Evolutionary conservation across 257 asterid genomes (phyloP).

Genomic region (Cordia subcordata): DNA sequence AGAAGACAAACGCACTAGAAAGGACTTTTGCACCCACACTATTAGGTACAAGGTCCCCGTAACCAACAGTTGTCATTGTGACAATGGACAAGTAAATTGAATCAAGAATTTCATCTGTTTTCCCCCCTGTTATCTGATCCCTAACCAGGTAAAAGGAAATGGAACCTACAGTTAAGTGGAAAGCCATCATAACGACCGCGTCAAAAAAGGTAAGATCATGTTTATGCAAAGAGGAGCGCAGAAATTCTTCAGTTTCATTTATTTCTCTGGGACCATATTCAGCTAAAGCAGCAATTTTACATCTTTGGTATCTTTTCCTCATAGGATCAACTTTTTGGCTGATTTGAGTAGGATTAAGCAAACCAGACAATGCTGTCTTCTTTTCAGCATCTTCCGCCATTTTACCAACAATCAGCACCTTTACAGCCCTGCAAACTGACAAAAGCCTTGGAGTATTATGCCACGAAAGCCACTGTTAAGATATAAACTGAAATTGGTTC

Average conservation of each 20-base stretch:
- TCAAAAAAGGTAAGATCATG: too few relatives aligned
- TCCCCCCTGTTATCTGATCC: conserved; percentile 56
- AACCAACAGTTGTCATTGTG: conserved; percentile 98
- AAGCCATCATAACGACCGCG: conserved; percentile 33
- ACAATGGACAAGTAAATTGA: conserved; percentile 87
- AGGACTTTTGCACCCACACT: conserved; percentile 60
- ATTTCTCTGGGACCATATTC: conserved; percentile 36
- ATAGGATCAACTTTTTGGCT: conserved; percentile 22
- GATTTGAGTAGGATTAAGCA: conserved; percentile 1
- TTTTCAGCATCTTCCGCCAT: conserved; percentile 14
- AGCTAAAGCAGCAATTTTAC: conserved; percentile 76
- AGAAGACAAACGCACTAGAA: conserved; percentile 78
- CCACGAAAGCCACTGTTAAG: too few relatives aligned
- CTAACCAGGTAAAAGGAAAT: conserved; percentile 60
- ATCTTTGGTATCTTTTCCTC: conserved; percentile 53
- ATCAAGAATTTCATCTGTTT: conserved; percentile 61
- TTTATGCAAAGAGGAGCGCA: conserved; percentile 29
- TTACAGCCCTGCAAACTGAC: too few relatives aligned
- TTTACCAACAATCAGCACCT: neutral
- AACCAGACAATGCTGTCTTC: conserved; percentile 15
- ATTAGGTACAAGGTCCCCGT: conserved; percentile 85
- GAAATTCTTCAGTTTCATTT: conserved; percentile 17
- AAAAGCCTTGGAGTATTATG: too few relatives aligned
- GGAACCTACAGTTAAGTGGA: conserved; percentile 56
- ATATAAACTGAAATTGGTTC: too few relatives aligned